Conservation (phyloP, 768 basidiomycete species). For the Artomyces pyxidatus region DNA sequence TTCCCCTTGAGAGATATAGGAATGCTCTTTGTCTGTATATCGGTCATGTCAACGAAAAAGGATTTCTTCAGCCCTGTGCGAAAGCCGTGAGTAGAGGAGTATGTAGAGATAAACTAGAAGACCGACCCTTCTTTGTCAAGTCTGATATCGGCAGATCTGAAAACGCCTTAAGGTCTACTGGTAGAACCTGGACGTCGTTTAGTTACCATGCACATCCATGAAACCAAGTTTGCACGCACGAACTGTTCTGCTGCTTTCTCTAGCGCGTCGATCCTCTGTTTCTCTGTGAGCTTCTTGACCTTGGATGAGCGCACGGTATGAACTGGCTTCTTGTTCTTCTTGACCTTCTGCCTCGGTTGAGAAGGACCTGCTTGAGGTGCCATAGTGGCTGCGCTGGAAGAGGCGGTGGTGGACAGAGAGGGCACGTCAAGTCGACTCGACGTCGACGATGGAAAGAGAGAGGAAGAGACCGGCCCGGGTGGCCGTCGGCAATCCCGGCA, state of each 20-base stretch:
- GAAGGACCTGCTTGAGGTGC: constrained; percentile 6
- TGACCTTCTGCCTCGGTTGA: constrained; percentile 1
- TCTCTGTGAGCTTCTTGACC: constrained; percentile 11
- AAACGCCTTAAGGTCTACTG: constrained; percentile 10
- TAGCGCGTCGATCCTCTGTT: constrained; percentile 11
- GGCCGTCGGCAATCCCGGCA: no score
- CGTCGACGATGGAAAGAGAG: neutral
- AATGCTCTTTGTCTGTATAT: constrained; percentile 58
- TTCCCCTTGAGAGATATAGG: constrained; percentile 53
- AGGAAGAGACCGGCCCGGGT: neutral
- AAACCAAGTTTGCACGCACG: constrained; percentile 5
- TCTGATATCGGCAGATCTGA: constrained; percentile 13
- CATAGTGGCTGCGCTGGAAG: neutral
- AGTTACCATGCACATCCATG: neutral
- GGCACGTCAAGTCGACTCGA: neutral
- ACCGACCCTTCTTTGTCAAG: constrained; percentile 15
- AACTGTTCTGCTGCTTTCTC: constrained; percentile 10
- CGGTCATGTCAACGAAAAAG: constrained; percentile 82
- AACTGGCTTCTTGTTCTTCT: constrained; percentile 3
- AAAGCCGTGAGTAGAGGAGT: neutral
- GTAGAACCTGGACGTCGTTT: constrained; percentile 5
- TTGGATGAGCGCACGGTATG: constrained; percentile 5
- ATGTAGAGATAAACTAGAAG: neutral
- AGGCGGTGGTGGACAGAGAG: neutral
- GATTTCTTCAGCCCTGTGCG: constrained; percentile 72